phyloP scores from a whole-genome alignment of 164 flowering plant genomes.

The Aristolochia californica region DNA sequence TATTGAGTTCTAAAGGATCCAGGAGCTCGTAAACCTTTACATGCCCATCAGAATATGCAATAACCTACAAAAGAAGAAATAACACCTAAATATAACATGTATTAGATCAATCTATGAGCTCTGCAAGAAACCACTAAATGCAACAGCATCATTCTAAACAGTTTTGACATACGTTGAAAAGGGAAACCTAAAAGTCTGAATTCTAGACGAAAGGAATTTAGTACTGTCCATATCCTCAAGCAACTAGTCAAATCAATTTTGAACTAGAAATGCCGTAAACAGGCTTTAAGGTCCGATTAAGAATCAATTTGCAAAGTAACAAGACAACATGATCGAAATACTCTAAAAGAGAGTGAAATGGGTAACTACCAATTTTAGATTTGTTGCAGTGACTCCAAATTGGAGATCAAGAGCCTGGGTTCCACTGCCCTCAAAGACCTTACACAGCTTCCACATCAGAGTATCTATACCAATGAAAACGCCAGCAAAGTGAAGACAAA shows the following conservation, averaged over 20 bases:
- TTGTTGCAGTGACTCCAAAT: conserved; percentile 43
- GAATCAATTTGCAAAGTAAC: too few species aligned
- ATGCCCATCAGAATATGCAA: conserved; percentile 74
- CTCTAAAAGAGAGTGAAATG: too few species aligned
- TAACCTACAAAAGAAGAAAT: conserved; percentile 31
- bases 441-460: conserved; percentile 64
- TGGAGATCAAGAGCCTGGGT: conserved; percentile 49
- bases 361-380: conserved; percentile 58
- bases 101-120: too few species aligned
- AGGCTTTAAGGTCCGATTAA: too few species aligned
- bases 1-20: conserved; percentile 66
- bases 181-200: too few species aligned
- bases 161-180: too few species aligned
- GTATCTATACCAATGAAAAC: conserved; percentile 32
- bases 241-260: neutral
- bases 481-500: neutral
- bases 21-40: conserved; percentile 73
- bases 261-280: neutral
- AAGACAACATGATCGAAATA: too few species aligned
- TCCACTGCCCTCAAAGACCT: conserved; percentile 35
- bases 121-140: too few species aligned
- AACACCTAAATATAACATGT: too few species aligned
- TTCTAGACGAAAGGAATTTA: too few species aligned
- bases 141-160: neutral
- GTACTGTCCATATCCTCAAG: neutral